Evolutionary conservation across 2,329 filamentous ascomycete species (phyloP).

Genomic region (Xylariaceae sp.): DNA sequence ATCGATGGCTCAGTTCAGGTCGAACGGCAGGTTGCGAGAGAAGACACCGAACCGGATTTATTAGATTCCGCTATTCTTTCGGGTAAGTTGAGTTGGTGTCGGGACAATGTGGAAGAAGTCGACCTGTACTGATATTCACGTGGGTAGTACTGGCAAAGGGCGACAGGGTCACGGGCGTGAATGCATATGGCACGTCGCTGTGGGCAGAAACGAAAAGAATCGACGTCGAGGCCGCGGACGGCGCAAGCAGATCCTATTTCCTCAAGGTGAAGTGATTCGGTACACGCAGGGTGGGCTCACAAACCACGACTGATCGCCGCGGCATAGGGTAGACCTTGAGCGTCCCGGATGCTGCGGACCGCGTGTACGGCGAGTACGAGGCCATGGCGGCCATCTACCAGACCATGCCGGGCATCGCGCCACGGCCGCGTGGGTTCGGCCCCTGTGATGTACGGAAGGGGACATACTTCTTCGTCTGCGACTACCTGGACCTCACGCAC

Average conservation of each 20-base stretch:
- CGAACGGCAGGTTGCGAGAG: too few relatives aligned
- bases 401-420: conserved; percentile 8
- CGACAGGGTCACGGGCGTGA: conserved; percentile 3
- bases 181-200: conserved; percentile 3
- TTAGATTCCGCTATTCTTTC: too few relatives aligned
- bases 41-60: too few relatives aligned
- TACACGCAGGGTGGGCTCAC: too few relatives aligned
- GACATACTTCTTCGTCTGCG: conserved; percentile 15
- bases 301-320: not conserved
- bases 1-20: too few relatives aligned
- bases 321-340: conserved; percentile 2
- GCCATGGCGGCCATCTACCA: conserved; percentile 10
- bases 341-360: conserved; percentile 5
- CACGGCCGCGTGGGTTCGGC: conserved; percentile 7
- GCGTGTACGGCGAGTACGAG: conserved; percentile 11
- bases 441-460: conserved; percentile 1
- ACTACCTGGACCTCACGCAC: conserved; percentile 7
- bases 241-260: not conserved
- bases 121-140: too few relatives aligned
- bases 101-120: too few relatives aligned
- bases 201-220: conserved; percentile 7
- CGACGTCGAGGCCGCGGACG: conserved; percentile 1
- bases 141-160: too few relatives aligned
- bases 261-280: too few relatives aligned
- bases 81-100: too few relatives aligned